Percentiles rank a stretch among this genome's conserved stretches.
phyloP scores from a whole-genome alignment of 805 yeast species.

The Ogataea sp. region DNA sequence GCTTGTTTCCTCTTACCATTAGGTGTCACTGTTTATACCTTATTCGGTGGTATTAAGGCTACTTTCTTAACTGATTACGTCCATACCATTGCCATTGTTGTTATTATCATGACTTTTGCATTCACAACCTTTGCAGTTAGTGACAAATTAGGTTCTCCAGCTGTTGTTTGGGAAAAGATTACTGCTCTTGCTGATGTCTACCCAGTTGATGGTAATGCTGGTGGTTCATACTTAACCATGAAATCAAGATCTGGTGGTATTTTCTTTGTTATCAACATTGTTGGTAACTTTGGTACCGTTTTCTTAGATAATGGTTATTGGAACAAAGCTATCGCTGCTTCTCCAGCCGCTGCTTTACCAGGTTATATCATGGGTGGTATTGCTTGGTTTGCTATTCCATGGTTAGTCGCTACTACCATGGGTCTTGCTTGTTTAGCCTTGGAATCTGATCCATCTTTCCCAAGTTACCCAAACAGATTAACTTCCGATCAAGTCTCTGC shows the following conservation, averaged over 20 bases:
- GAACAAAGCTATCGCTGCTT: constrained; percentile 82
- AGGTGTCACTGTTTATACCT: constrained; percentile 66
- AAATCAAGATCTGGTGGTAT: constrained; percentile 80
- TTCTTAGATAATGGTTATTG: constrained; percentile 83
- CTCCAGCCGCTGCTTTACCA: constrained; percentile 77
- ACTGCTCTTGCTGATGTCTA: constrained; percentile 47
- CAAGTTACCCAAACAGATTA: constrained; percentile 67
- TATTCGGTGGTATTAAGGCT: constrained; percentile 78
- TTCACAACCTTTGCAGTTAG: constrained; percentile 73
- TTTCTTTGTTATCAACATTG: constrained; percentile 79
- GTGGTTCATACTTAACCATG: constrained; percentile 86
- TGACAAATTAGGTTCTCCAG: constrained; percentile 71
- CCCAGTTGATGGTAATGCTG: constrained; percentile 75
- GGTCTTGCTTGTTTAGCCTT: constrained; percentile 78
- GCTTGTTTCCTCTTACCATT: constrained; percentile 77
- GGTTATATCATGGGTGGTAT: constrained; percentile 86
- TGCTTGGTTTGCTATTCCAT: constrained; percentile 89
- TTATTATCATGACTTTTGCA: constrained; percentile 73
- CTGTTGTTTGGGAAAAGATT: constrained; percentile 66
- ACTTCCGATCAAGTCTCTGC: constrained; percentile 63
- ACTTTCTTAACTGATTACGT: constrained; percentile 73
- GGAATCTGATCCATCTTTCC: constrained; percentile 64
- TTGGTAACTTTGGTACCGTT: constrained; percentile 87
- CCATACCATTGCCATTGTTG: constrained; percentile 75
- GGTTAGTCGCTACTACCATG: constrained; percentile 73